These are phyloP conservation scores for Tripidium arundinaceum DNA, from an alignment of 202 grass and related monocot species.

Conservation along the genomic window DNA sequence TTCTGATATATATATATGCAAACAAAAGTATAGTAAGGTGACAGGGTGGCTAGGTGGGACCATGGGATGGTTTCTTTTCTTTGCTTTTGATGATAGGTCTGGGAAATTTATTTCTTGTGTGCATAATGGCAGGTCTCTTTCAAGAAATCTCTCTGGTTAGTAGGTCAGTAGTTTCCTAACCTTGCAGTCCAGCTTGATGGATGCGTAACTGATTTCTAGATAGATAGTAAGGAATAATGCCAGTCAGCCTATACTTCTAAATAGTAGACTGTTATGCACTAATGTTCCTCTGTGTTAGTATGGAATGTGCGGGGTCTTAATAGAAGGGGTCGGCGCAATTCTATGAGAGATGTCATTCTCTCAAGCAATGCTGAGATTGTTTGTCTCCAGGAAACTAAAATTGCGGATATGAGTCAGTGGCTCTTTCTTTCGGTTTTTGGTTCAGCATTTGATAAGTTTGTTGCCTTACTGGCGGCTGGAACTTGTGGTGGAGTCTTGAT, in stretches of 20 bases:
- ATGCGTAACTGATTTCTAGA: neutral
- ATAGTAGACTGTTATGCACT: neutral
- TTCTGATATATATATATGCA: neutral
- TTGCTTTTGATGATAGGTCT: neutral
- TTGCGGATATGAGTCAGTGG: too few species aligned
- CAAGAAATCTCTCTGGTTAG: neutral
- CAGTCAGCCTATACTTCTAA: conserved; percentile 8
- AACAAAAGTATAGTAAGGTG: neutral
- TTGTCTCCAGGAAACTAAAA: too few species aligned
- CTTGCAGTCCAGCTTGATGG: neutral
- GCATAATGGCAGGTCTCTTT: neutral
- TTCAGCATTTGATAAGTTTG: too few species aligned
- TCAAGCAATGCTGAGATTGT: too few species aligned
- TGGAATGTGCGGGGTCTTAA: too few species aligned
- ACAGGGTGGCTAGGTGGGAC: neutral
- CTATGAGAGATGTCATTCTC: too few species aligned
- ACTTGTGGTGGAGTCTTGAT: too few species aligned
- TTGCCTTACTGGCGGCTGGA: too few species aligned
- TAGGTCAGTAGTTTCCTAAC: neutral
- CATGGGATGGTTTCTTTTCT: neutral
- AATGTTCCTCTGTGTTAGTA: too few species aligned
- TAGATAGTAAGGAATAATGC: neutral
- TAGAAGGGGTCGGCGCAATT: too few species aligned
- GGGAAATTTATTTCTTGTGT: neutral
- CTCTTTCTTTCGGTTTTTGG: too few species aligned